Evolutionary conservation across 1,284 basidiomycete species (phyloP).

Genomic region (Malassezia psittaci): DNA sequence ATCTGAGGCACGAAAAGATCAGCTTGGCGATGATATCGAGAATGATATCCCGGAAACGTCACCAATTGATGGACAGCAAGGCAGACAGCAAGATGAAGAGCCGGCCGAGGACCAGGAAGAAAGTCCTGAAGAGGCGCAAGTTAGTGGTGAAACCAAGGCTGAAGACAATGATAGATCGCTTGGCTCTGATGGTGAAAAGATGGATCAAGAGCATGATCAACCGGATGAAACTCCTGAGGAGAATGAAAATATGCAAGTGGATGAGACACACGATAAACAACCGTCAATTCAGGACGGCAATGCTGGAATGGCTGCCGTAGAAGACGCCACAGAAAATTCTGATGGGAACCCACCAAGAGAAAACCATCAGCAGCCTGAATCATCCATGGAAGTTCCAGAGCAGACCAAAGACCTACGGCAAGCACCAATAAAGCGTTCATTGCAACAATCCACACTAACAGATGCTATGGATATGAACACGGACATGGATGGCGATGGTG

Average conservation of each 20-base stretch:
- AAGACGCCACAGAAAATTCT: constrained; percentile 7
- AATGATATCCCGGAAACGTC: constrained; percentile 14
- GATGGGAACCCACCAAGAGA: background rate
- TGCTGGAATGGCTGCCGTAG: constrained; percentile 41
- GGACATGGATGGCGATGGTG: constrained; percentile 12
- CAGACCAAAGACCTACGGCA: background rate
- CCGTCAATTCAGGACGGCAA: constrained; percentile 32
- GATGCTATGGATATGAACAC: constrained; percentile 22
- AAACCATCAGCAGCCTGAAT: background rate
- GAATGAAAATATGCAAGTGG: too few species aligned
- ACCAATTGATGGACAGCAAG: too few species aligned
- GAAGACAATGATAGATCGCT: too few species aligned
- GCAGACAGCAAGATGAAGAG: too few species aligned
- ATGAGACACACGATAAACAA: too few species aligned
- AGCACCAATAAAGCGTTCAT: background rate
- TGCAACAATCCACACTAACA: background rate
- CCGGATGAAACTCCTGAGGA: background rate
- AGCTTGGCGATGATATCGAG: constrained; percentile 21
- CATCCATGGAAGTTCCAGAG: background rate
- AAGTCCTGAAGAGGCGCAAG: too few species aligned
- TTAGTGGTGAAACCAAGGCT: too few species aligned
- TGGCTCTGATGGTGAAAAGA: too few species aligned
- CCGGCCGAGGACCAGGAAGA: too few species aligned
- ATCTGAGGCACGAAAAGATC: constrained; percentile 15
- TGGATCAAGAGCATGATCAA: too few species aligned